Evolutionary conservation across 2,329 filamentous ascomycete genomes (phyloP).

Genomic region (Penicillium freii): DNA sequence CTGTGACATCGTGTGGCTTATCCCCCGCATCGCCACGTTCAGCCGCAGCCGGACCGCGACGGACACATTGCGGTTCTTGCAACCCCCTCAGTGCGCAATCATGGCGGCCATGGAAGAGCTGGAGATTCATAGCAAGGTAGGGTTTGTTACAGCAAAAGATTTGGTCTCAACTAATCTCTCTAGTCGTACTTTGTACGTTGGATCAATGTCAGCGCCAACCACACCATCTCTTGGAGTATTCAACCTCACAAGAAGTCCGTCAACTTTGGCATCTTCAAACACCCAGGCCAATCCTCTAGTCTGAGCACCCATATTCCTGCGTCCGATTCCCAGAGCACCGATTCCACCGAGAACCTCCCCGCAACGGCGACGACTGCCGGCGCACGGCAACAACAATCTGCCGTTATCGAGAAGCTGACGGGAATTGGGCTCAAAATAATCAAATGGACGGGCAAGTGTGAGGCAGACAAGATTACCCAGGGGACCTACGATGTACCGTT

Average conservation of each 20-base stretch:
- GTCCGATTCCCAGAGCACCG: slow-evolving; percentile 43
- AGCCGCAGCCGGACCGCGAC: slow-evolving; percentile 22
- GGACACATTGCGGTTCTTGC: slow-evolving; percentile 7
- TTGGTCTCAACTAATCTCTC: neutral
- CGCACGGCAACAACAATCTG: slow-evolving; percentile 66
- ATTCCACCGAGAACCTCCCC: slow-evolving; percentile 37
- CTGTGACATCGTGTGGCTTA: slow-evolving; percentile 8
- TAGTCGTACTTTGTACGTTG: slow-evolving; percentile 95
- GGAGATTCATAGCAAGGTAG: slow-evolving; percentile 94
- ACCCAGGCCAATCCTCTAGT: slow-evolving; percentile 69
- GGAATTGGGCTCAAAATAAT: slow-evolving; percentile 62
- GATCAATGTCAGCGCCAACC: slow-evolving; percentile 84
- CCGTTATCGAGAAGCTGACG: slow-evolving; percentile 65
- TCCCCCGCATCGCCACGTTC: slow-evolving; percentile 18
- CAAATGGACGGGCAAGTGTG: slow-evolving; percentile 87
- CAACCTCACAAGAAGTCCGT: slow-evolving; percentile 98
- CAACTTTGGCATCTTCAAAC: slow-evolving; percentile 97
- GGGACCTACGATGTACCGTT: slow-evolving; percentile 77
- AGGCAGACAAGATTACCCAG: slow-evolving; percentile 91
- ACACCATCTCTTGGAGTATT: slow-evolving; percentile 96
- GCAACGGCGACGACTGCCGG: slow-evolving; percentile 24
- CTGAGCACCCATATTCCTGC: slow-evolving; percentile 45
- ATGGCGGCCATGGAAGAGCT: slow-evolving; percentile 97
- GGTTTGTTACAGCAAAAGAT: neutral
- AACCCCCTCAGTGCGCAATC: slow-evolving; percentile 15